Percentiles rank a stretch among this genome's conserved stretches.
Evolutionary conservation across 352 stramenopile species (phyloP).

Genomic region (Globisporangium cylindrosporum): DNA sequence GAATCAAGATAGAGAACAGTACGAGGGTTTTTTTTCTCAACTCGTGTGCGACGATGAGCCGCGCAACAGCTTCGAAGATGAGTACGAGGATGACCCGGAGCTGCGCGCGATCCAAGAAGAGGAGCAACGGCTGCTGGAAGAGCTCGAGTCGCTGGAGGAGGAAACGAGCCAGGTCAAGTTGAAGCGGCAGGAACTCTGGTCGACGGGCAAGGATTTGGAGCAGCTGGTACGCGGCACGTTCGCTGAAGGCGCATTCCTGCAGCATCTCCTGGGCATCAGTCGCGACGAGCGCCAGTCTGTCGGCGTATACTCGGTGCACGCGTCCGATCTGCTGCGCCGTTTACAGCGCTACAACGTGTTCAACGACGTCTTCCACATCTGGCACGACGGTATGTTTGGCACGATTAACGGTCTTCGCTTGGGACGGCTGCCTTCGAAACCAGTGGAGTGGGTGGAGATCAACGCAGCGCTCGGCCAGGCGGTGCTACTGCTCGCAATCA

Average conservation of each 20-base stretch:
- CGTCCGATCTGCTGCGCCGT: conserved; percentile 75
- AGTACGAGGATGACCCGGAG: conserved; percentile 46
- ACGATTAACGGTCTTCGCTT: conserved; percentile 89
- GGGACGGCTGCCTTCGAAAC: conserved; percentile 71
- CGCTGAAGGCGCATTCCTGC: conserved; percentile 66
- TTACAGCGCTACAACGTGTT: conserved; percentile 86
- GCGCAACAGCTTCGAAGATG: conserved; percentile 27
- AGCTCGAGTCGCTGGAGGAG: conserved; percentile 56
- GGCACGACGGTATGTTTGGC: conserved; percentile 86
- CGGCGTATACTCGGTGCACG: conserved; percentile 70
- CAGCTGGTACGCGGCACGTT: conserved; percentile 72
- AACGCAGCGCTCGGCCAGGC: conserved; percentile 86
- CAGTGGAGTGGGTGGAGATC: conserved; percentile 90
- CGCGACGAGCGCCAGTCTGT: conserved; percentile 77
- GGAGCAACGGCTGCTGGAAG: conserved; percentile 45
- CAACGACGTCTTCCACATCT: conserved; percentile 92
- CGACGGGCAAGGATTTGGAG: conserved; percentile 67
- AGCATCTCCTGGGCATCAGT: conserved; percentile 69
- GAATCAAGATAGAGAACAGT: conserved; percentile 47
- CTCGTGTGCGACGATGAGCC: conserved; percentile 40
- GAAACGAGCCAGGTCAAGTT: conserved; percentile 50
- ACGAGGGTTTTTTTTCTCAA: conserved; percentile 52
- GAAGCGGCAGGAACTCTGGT: conserved; percentile 72
- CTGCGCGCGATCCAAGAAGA: conserved; percentile 58
- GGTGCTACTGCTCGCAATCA: conserved; percentile 80